Base-by-base conservation (phyloP, 2,329 filamentous ascomycete genomes). In the Mollisia scopiformis region DNA sequence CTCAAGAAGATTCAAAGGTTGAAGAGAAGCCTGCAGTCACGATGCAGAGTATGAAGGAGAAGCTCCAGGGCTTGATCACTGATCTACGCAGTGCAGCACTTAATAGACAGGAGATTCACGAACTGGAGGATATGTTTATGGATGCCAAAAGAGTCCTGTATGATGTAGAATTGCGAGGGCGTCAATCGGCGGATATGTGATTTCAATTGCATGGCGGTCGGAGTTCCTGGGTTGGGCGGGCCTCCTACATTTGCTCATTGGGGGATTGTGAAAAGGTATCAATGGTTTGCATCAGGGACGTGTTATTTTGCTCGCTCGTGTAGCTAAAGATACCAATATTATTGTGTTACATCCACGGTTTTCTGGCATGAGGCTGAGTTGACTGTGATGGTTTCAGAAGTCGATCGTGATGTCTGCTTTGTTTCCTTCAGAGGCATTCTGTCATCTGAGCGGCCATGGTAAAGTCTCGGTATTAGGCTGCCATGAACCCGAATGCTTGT, bases 61-160 rank as follows among this genome's bases (percentile, higher is more conserved):
- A 78, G 81, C 37, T 79, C 89, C 46, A 80, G 77, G 63, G 78
- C 76, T 79, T 89, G 0, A 74, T 95, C 25, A 79, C 80, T 21
- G 82, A 86, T 64, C 79, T 93, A 60, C 83, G 82, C 57, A 77
- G 76, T 28, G 80, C 87, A 23, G 79, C 83, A 16, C 75, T 96
- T 43, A 86, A 86, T 16, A 81, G 85, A 11, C 80, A 84, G 11
- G 87, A 91, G 62, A 84, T 92, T 56, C 82, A 87, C 61, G 82
- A 88, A 72, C 82, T 95, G 66, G 91, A 95, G 71, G 89, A 93
- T 71, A 78, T 92, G 68, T 81, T 95, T 72, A 91, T 93, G 78
- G 89, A 94, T 73, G 85, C 94, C 66, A 88, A 90, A 74, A 82
- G 84, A 64, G 87, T 90, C 73, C 81, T 93, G 55, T 90, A 90